These are phyloP conservation scores for Pythium biforme DNA, from an alignment of 352 stramenopile genomes.

Conservation along the genomic window DNA sequence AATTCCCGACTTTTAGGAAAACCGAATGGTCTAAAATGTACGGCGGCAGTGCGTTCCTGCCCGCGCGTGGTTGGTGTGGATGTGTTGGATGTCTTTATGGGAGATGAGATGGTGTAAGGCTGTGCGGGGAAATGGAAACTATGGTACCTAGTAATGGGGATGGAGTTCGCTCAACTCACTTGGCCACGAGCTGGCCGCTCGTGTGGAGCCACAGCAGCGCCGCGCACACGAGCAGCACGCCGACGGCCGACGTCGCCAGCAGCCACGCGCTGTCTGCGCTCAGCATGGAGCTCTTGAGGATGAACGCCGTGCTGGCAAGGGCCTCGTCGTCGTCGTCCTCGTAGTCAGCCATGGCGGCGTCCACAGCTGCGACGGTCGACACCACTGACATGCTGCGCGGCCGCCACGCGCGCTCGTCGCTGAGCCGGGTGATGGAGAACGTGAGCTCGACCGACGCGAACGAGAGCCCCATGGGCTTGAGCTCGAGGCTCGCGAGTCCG, in stretches of 20 bases:
- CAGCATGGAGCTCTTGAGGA: slow-evolving; percentile 8
- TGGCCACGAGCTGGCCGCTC: slow-evolving; percentile 13
- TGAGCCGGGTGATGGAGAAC: slow-evolving; percentile 10
- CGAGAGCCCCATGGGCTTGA: slow-evolving; percentile 36
- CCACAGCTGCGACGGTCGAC: slow-evolving; percentile 15
- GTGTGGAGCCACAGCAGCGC: slow-evolving; percentile 17
- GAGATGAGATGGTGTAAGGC: not conserved
- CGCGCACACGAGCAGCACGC: slow-evolving; percentile 14
- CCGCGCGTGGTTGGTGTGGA: not conserved
- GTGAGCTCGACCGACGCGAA: slow-evolving; percentile 35
- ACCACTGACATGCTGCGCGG: slow-evolving; percentile 11
- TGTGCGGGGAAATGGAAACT: not conserved
- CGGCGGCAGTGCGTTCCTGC: not conserved
- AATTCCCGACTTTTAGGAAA: too few relatives aligned
- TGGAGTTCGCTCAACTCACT: not conserved
- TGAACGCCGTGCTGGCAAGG: not conserved
- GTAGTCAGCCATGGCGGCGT: slow-evolving; percentile 12
- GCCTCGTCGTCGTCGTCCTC: slow-evolving; percentile 4
- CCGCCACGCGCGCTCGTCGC: slow-evolving; percentile 10
- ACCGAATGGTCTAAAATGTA: too few relatives aligned
- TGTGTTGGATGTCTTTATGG: not conserved
- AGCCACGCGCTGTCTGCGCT: slow-evolving; percentile 12
- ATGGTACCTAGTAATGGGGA: slow-evolving; percentile 3
- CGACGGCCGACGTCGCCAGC: slow-evolving; percentile 5
- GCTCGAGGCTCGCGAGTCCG: slow-evolving; percentile 45